Conservation (phyloP, 2,329 filamentous ascomycete genomes). For the Grosmannia penicillata region DNA sequence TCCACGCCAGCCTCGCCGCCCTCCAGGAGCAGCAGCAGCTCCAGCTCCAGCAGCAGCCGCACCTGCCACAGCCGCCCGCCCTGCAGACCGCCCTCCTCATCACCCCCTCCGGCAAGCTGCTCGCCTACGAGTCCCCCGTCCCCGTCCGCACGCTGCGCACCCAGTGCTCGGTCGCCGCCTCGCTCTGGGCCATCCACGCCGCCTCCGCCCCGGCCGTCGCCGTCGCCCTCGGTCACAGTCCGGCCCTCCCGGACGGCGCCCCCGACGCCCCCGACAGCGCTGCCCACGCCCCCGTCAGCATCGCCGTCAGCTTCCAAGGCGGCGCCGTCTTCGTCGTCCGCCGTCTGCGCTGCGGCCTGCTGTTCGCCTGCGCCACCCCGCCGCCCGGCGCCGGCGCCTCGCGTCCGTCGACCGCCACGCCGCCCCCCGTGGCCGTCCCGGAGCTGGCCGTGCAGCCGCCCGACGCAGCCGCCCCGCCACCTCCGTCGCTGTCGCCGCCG, state of each 20-base stretch:
- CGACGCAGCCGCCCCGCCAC: neutral
- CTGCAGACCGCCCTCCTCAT: conserved; percentile 46
- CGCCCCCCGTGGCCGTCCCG: neutral
- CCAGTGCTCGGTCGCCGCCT: conserved; percentile 49
- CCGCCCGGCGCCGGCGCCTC: conserved; percentile 13
- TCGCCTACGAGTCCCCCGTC: conserved; percentile 43
- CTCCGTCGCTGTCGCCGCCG: conserved; percentile 4
- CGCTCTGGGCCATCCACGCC: conserved; percentile 44
- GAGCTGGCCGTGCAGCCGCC: too few species aligned
- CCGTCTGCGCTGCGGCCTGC: conserved; percentile 39
- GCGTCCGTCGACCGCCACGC: conserved; percentile 9
- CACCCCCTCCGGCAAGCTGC: conserved; percentile 45
- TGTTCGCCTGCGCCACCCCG: conserved; percentile 46
- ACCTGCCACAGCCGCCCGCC: conserved; percentile 22
- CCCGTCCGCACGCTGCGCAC: conserved; percentile 43
- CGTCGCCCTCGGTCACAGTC: conserved; percentile 12
- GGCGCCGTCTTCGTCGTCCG: conserved; percentile 43
- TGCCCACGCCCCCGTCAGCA: conserved; percentile 12
- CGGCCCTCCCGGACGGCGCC: conserved; percentile 10
- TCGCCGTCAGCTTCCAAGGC: conserved; percentile 40
- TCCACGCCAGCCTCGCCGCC: conserved; percentile 34
- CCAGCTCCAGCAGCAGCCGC: neutral
- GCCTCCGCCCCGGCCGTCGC: conserved; percentile 21
- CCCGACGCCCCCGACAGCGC: conserved; percentile 1
- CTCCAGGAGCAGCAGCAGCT: conserved; percentile 6